phyloP scores from a whole-genome alignment of 1,284 basidiomycete genomes.

The Kalmanozyma brasiliensis region DNA sequence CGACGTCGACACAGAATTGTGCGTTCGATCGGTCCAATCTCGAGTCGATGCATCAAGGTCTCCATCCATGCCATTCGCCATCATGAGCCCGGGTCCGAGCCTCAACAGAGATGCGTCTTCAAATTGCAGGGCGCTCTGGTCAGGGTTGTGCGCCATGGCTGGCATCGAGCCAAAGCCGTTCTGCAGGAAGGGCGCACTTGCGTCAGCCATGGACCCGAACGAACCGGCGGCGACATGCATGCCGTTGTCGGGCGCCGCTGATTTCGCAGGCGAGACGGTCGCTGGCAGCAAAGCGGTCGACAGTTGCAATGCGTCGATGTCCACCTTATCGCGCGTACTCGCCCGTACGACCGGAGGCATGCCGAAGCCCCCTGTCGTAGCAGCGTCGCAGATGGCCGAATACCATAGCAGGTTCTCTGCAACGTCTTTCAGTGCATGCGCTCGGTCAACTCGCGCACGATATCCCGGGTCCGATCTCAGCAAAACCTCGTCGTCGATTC shows the following conservation, averaged over 20 bases:
- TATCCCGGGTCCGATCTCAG: constrained; percentile 26
- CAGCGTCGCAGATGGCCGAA: constrained; percentile 42
- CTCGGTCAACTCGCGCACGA: constrained; percentile 25
- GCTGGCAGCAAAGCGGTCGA: constrained; percentile 15
- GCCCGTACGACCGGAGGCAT: constrained; percentile 32
- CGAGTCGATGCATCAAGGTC: constrained; percentile 8
- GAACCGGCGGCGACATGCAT: not conserved
- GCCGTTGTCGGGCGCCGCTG: not conserved
- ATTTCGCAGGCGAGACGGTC: constrained; percentile 10
- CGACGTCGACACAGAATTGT: not conserved
- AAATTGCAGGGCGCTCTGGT: constrained; percentile 2
- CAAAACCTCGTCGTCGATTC: constrained; percentile 18
- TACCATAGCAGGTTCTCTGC: constrained; percentile 45
- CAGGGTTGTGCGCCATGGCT: constrained; percentile 11
- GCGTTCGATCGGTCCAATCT: constrained; percentile 19
- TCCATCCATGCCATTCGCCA: constrained; percentile 11
- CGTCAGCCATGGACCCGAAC: not conserved
- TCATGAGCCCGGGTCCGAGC: constrained; percentile 17
- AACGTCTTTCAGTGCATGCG: constrained; percentile 33
- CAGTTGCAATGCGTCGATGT: constrained; percentile 31
- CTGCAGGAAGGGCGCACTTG: constrained; percentile 5
- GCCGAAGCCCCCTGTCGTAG: constrained; percentile 23
- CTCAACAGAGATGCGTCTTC: constrained; percentile 21
- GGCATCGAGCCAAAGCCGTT: constrained; percentile 10
- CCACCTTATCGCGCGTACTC: constrained; percentile 29